phyloP scores from a whole-genome alignment of 495 filamentous ascomycete species.

The Letharia lupina region DNA sequence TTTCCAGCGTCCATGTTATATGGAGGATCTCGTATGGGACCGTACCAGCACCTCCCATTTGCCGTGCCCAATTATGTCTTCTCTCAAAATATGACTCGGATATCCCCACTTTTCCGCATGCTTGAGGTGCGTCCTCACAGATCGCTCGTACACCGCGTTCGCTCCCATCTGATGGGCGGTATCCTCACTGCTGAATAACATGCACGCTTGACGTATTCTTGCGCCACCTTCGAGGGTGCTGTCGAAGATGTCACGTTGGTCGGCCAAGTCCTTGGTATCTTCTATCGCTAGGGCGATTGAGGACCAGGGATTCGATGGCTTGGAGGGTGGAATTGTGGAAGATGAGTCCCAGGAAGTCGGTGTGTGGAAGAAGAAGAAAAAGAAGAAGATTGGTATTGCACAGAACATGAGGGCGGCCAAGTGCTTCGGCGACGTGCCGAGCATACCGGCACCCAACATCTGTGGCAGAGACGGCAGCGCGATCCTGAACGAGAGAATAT shows the following conservation, averaged over 20 bases:
- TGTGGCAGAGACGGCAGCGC: neutral
- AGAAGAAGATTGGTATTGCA: neutral
- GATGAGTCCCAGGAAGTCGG: neutral
- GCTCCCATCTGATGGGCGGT: constrained; percentile 3
- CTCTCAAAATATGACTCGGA: constrained; percentile 32
- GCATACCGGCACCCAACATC: neutral
- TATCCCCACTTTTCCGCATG: constrained; percentile 37
- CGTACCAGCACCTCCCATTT: constrained; percentile 1
- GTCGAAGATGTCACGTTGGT: constrained; percentile 12
- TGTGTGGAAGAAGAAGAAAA: neutral
- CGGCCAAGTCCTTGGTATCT: neutral
- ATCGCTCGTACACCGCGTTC: constrained; percentile 32
- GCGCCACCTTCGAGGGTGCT: constrained; percentile 9
- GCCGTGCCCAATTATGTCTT: constrained; percentile 25
- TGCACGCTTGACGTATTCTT: constrained; percentile 12
- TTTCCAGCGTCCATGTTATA: neutral
- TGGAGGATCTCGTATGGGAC: neutral
- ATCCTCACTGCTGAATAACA: constrained; percentile 8
- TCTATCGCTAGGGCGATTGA: neutral
- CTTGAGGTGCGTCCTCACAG: constrained; percentile 32
- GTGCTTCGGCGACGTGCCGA: neutral
- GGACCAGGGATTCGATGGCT: neutral
- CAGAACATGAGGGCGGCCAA: neutral
- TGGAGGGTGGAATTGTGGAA: neutral
- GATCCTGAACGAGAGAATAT: neutral